Evolutionary conservation across 192 early-diverging fungal species (phyloP), one percentile per base, ranked within the genome.

Genomic region (Backusella sp.): DNA sequence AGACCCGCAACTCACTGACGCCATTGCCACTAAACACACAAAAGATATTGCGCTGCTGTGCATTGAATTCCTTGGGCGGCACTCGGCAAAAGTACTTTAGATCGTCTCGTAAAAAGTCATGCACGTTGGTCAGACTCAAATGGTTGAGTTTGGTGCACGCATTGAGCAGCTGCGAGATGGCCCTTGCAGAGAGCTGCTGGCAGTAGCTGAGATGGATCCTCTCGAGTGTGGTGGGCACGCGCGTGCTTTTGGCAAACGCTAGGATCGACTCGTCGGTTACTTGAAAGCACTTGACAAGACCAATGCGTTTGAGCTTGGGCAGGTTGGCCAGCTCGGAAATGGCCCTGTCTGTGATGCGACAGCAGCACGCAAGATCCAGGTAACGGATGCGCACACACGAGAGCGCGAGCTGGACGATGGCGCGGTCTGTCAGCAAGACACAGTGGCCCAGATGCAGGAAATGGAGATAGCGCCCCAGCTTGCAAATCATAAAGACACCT

Each of bases 391-490:
- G 73, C 5, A 80, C 88, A 66, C 88, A 90, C 49, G 80, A 66
- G 34, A 80, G 77, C 0, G 87, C 81, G 26, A 90, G 41, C 32
- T 85, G 77, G 44, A 78, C 79, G 17, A 90, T 86, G 11, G 86
- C 81, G 67, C 73, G 75, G 70, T 90, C 86, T 3, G 88, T 90
- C 19, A 90, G 59, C n/a, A 74, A 72, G 9, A 77, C 77, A 30
- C 88, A 90, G 66, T 90, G 88, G 2, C 88, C 88, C 6, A 90
- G 70, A 65, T 88, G 87, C n/a, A 90, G 77, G 36, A 88, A 88
- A 42, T 90, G 88, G 26, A 90, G 69, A 65, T 88, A 85, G 28
- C 85, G 84, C 15, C 87, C 87, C 44, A 90, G 53, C 11, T 80
- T 21, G 35, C 85, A 86, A 56, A 90, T 87, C 15, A 77, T 44